Percentiles rank a stretch among this genome's conserved stretches.
Evolutionary conservation across 2,329 filamentous ascomycete species (phyloP).

Genomic region (Fusarium graminum): DNA sequence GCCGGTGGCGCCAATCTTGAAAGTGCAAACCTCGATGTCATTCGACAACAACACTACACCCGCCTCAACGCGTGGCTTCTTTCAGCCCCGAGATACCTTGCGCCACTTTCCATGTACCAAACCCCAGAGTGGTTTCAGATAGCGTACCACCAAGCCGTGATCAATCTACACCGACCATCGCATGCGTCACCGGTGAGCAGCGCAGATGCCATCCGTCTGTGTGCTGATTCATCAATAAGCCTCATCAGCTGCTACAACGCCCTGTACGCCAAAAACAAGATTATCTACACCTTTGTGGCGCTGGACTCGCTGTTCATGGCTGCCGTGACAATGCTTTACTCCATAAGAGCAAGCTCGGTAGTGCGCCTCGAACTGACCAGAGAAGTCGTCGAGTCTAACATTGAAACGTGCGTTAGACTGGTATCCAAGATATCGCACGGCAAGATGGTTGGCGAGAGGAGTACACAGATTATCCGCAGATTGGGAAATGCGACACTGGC

Average conservation of each 20-base stretch:
- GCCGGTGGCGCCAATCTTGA: slow-evolving; percentile 38
- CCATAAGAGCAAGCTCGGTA: slow-evolving; percentile 34
- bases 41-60: slow-evolving; percentile 41
- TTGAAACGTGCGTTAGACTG: slow-evolving; percentile 37
- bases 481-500: slow-evolving; percentile 42
- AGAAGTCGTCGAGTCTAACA: slow-evolving; percentile 44
- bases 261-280: slow-evolving; percentile 43
- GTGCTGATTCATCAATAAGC: slow-evolving; percentile 44
- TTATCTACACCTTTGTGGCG: slow-evolving; percentile 42
- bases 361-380: slow-evolving; percentile 36
- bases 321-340: slow-evolving; percentile 44
- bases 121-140: slow-evolving; percentile 47
- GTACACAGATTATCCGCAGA: slow-evolving; percentile 35
- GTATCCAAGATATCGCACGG: slow-evolving; percentile 43
- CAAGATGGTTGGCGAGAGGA: slow-evolving; percentile 38
- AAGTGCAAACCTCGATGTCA: slow-evolving; percentile 32
- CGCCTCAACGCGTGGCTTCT: slow-evolving; percentile 42
- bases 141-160: slow-evolving; percentile 44
- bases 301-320: slow-evolving; percentile 41
- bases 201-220: slow-evolving; percentile 42
- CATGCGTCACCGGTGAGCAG: slow-evolving; percentile 43
- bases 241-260: slow-evolving; percentile 45
- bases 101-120: slow-evolving; percentile 44
- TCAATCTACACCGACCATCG: slow-evolving; percentile 42
- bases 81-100: slow-evolving; percentile 39